Evolutionary conservation across 2,329 filamentous ascomycete genomes (phyloP).

Genomic region (Endothia cerciana): DNA sequence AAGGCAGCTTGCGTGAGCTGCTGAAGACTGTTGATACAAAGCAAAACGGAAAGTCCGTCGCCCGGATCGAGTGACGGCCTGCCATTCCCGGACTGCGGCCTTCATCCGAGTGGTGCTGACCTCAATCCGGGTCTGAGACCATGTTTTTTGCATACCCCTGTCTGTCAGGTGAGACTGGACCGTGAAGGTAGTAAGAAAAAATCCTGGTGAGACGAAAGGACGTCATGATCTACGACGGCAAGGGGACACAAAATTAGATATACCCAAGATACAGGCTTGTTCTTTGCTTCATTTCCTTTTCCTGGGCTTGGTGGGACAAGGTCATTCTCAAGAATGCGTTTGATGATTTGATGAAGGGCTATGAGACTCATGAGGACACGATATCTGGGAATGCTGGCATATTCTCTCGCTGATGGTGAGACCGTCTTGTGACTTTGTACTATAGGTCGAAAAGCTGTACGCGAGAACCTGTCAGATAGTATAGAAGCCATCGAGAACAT

Average conservation of each 20-base stretch:
- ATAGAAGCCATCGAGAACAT: background rate
- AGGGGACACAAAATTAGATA: constrained; percentile 8
- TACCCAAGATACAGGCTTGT: constrained; percentile 17
- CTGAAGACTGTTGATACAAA: constrained; percentile 44
- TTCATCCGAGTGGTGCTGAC: background rate
- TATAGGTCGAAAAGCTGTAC: constrained; percentile 12
- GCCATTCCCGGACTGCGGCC: too few species aligned
- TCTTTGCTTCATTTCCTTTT: background rate
- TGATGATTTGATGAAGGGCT: constrained; percentile 9
- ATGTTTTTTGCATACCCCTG: background rate
- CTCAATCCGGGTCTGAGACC: background rate
- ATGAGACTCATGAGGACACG: constrained; percentile 1
- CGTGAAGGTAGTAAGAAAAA: background rate
- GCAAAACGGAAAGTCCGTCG: constrained; percentile 35
- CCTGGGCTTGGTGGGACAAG: background rate
- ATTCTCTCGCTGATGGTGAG: background rate
- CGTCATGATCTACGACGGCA: constrained; percentile 2
- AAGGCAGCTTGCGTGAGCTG: constrained; percentile 59
- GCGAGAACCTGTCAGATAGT: background rate
- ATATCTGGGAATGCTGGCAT: background rate
- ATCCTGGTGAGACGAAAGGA: background rate
- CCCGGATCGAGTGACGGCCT: constrained; percentile 17
- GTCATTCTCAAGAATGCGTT: background rate
- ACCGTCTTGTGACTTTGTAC: constrained; percentile 1
- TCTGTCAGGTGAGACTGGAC: background rate